Evolutionary conservation across 2,329 filamentous ascomycete species (phyloP).

Genomic region (Colletotrichum spaethianum): DNA sequence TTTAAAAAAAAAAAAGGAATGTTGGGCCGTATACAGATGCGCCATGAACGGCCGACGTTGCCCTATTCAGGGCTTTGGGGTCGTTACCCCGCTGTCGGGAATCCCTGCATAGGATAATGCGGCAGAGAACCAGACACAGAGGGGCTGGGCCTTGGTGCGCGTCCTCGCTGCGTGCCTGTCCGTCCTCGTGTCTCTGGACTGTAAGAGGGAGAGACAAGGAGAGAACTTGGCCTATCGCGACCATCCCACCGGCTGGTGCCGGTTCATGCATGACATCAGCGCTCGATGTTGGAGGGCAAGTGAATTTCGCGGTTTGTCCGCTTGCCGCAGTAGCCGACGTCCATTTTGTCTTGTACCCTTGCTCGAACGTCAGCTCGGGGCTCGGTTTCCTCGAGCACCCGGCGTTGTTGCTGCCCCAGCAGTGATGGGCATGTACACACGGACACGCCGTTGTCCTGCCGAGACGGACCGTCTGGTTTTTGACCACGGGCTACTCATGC

Average conservation of each 20-base stretch:
- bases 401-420: neutral
- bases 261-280: conserved; percentile 45
- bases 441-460: neutral
- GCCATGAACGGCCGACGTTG: conserved; percentile 5
- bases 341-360: neutral
- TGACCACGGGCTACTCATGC: conserved; percentile 8
- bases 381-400: neutral
- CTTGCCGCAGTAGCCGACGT: conserved; percentile 30
- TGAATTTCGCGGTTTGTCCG: conserved; percentile 22
- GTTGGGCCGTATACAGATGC: neutral
- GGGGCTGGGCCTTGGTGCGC: neutral
- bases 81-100: conserved; percentile 9
- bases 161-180: neutral
- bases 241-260: conserved; percentile 9
- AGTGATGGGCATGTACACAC: neutral
- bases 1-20: neutral
- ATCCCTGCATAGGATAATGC: conserved; percentile 17
- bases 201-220: neutral
- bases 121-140: neutral
- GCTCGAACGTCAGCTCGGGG: neutral
- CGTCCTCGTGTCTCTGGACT: neutral
- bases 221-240: neutral
- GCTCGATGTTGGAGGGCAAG: neutral
- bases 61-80: neutral
- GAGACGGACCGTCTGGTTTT: neutral